phyloP scores from a whole-genome alignment of 208 protist species.

The Acanthamoeba divionensis region DNA sequence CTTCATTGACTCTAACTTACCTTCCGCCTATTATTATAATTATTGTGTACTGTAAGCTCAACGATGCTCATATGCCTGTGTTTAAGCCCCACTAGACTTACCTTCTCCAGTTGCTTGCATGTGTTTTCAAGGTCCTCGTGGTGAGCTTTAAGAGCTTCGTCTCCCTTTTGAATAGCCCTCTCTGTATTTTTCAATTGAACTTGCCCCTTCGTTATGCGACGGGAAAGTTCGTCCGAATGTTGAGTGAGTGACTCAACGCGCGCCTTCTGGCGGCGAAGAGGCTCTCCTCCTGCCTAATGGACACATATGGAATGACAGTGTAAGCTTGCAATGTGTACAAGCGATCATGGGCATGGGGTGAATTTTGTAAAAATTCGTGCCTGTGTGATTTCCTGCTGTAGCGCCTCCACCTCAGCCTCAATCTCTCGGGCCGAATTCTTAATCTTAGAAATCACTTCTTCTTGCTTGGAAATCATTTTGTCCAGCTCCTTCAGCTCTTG shows the following conservation, averaged over 20 bases:
- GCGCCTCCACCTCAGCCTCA: slow-evolving; percentile 75
- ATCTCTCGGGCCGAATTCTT: slow-evolving; percentile 69
- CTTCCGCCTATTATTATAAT: too few species aligned
- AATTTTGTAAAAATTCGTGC: not conserved
- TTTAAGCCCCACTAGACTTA: slow-evolving; percentile 21
- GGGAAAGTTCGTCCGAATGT: slow-evolving; percentile 52
- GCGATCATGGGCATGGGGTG: not conserved
- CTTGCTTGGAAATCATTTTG: not conserved
- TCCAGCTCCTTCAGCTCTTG: slow-evolving; percentile 51
- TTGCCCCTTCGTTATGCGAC: not conserved
- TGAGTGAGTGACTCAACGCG: slow-evolving; percentile 55
- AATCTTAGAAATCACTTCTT: slow-evolving; percentile 37
- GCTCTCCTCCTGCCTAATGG: slow-evolving; percentile 72
- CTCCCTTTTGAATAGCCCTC: slow-evolving; percentile 77
- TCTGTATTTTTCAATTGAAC: not conserved
- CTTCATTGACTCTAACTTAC: too few species aligned
- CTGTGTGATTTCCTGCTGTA: not conserved
- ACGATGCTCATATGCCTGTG: slow-evolving; percentile 74
- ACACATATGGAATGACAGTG: not conserved
- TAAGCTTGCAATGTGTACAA: not conserved
- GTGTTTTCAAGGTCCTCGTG: slow-evolving; percentile 71
- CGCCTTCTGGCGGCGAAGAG: slow-evolving; percentile 63
- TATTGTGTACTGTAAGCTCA: too few species aligned
- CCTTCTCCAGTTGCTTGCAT: slow-evolving; percentile 60
- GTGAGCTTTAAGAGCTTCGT: slow-evolving; percentile 77